Evolutionary conservation across 2,329 filamentous ascomycete species (phyloP).

Genomic region (Exserohilum turcica): DNA sequence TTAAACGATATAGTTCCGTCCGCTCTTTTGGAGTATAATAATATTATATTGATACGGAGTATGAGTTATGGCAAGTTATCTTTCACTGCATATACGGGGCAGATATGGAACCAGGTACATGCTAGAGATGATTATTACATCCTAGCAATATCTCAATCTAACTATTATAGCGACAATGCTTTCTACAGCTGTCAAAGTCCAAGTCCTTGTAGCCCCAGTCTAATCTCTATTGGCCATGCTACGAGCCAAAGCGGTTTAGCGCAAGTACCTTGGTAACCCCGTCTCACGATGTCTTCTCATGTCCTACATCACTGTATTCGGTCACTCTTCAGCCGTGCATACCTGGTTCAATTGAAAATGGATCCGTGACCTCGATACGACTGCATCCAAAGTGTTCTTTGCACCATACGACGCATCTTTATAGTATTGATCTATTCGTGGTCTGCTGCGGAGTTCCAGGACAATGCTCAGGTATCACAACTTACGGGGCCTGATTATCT

Average conservation of each 20-base stretch:
- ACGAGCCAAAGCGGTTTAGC: conserved; percentile 1
- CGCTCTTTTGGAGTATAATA: too few relatives aligned
- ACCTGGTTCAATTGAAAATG: too few relatives aligned
- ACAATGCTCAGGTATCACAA: not conserved
- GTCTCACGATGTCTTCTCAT: not conserved
- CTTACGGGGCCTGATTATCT: not conserved
- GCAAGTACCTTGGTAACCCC: conserved; percentile 12
- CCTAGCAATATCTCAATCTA: not conserved
- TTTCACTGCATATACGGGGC: not conserved
- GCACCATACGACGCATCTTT: not conserved
- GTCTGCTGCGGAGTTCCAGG: not conserved
- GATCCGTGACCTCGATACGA: not conserved
- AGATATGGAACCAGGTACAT: not conserved
- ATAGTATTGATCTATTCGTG: not conserved
- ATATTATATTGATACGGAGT: too few relatives aligned
- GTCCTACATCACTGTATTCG: not conserved
- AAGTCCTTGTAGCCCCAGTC: not conserved
- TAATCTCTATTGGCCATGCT: not conserved
- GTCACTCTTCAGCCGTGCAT: not conserved
- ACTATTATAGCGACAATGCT: not conserved
- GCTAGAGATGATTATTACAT: not conserved
- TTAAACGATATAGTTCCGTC: too few relatives aligned
- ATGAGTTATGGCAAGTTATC: too few relatives aligned
- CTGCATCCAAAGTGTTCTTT: not conserved
- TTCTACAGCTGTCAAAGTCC: not conserved